A percentile compares a stretch with the other conserved stretches of the same genome.
These are phyloP conservation scores for Apiospora kogelbergensis DNA, from an alignment of 2,329 filamentous ascomycete species.

Conservation along the genomic window DNA sequence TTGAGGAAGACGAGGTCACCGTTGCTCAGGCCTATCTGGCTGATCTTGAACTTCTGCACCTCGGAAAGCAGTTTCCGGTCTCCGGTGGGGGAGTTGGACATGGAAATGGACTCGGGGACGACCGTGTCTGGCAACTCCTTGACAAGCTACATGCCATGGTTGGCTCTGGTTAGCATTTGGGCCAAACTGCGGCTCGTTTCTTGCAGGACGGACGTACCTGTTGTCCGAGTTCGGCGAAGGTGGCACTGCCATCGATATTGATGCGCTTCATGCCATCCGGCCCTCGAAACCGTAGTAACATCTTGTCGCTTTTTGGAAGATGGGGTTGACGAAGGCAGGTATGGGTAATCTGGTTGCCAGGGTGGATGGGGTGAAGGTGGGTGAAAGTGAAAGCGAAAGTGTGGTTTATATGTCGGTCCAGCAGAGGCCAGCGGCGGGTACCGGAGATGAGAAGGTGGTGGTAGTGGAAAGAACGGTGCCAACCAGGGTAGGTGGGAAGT, in stretches of 20 bases:
- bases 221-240: conserved; percentile 64
- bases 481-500: neutral
- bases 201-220: conserved; percentile 39
- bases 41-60: conserved; percentile 55
- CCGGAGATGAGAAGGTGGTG: neutral
- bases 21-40: conserved; percentile 66
- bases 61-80: conserved; percentile 60
- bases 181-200: no score
- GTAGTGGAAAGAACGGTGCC: no score
- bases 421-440: neutral
- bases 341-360: neutral
- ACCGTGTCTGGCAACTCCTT: conserved; percentile 61
- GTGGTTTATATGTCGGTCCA: neutral
- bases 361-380: neutral
- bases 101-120: conserved; percentile 57
- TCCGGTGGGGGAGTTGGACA: conserved; percentile 61
- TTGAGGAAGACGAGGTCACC: conserved; percentile 88
- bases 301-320: conserved; percentile 36
- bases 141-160: conserved; percentile 46
- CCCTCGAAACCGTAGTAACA: conserved; percentile 85
- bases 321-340: neutral
- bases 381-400: no score
- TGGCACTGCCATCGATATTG: conserved; percentile 70
- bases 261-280: conserved; percentile 92
- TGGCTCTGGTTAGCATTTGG: neutral